phyloP scores from a whole-genome alignment of 768 basidiomycete genomes.

The Floccularia luteovirens region DNA sequence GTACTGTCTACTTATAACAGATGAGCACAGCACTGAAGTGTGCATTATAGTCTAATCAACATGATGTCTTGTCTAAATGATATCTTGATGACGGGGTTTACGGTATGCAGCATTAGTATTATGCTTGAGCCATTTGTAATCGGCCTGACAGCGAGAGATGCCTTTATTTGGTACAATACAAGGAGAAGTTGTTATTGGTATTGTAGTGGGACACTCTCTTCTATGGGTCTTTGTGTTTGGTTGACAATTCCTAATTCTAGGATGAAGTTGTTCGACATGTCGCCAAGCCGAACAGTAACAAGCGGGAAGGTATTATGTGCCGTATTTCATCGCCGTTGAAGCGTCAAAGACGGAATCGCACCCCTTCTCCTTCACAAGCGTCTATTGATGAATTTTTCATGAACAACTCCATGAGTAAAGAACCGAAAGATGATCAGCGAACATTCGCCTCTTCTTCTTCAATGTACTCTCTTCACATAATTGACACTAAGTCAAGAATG shows the following conservation, averaged over 20 bases:
- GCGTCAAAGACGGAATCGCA: constrained; percentile 1
- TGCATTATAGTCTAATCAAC: constrained; percentile 55
- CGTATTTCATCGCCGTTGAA: background rate
- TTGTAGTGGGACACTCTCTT: constrained; percentile 47
- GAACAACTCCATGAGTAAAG: too few species aligned
- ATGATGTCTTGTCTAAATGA: constrained; percentile 61
- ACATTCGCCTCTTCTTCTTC: too few species aligned
- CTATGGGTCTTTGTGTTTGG: background rate
- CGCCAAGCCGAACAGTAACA: too few species aligned
- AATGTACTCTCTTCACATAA: constrained; percentile 29
- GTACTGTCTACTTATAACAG: too few species aligned
- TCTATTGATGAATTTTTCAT: too few species aligned
- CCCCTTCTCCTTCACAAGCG: too few species aligned
- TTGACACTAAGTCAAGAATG: constrained; percentile 69
- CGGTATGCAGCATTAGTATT: constrained; percentile 26
- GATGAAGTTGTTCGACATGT: constrained; percentile 43
- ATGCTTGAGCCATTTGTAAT: constrained; percentile 1
- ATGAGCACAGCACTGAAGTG: too few species aligned
- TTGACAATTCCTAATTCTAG: constrained; percentile 18
- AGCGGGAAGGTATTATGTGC: too few species aligned
- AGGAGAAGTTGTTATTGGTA: constrained; percentile 56
- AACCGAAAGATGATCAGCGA: too few species aligned
- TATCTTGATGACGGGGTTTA: constrained; percentile 37
- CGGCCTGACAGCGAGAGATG: constrained; percentile 59
- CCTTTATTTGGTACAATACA: constrained; percentile 76